phyloP scores from a whole-genome alignment of 352 stramenopile species.

The Achlya hypogyna region DNA sequence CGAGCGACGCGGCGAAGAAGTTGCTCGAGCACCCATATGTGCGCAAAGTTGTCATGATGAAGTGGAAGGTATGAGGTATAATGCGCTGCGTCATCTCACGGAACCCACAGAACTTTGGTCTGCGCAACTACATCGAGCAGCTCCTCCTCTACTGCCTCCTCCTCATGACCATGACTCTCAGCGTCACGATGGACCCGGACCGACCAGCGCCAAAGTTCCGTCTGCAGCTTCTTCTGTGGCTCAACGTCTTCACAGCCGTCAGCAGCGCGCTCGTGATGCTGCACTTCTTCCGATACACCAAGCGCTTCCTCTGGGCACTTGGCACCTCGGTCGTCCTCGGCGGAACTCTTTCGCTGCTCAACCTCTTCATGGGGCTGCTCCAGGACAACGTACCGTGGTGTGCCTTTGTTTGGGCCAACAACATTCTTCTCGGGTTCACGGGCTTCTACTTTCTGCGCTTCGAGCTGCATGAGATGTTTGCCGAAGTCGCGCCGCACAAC shows the following conservation, averaged over 20 bases:
- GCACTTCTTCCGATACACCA: background rate
- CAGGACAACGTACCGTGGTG: background rate
- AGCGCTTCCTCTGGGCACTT: background rate
- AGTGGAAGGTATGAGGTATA: background rate
- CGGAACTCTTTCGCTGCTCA: background rate
- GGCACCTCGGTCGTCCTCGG: background rate
- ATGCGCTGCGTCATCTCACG: background rate
- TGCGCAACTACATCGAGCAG: constrained; percentile 4
- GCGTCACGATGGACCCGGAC: background rate
- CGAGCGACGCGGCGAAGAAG: background rate
- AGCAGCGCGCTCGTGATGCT: background rate
- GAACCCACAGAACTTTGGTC: constrained; percentile 13
- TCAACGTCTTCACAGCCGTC: background rate
- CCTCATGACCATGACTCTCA: constrained; percentile 1
- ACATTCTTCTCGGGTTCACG: background rate
- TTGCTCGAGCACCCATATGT: background rate
- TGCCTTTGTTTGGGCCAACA: background rate
- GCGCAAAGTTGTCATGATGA: constrained; percentile 7
- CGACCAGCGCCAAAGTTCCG: background rate
- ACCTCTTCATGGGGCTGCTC: background rate
- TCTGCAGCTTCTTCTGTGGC: background rate
- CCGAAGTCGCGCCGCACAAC: background rate
- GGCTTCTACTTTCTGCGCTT: constrained; percentile 5
- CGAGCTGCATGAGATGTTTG: constrained; percentile 4
- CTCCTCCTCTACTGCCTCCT: background rate